Evolutionary conservation across 148 eudicot genomes (phyloP).

Genomic region (Heliosperma pusillum): DNA sequence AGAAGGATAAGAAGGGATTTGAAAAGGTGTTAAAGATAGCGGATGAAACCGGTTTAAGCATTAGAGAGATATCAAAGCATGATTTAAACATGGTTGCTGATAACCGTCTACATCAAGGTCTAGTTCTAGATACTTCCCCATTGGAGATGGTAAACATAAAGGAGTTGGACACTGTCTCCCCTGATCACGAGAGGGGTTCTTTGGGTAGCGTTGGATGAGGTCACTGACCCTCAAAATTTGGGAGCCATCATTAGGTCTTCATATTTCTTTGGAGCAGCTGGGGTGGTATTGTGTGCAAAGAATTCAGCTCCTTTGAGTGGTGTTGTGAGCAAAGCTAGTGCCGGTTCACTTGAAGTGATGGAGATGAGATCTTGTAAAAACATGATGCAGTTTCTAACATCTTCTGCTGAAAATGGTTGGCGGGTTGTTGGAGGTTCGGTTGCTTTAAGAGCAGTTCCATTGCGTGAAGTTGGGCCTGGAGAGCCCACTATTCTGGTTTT

Average conservation of each 20-base stretch:
- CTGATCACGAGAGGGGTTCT: slow-evolving; percentile 52
- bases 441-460: slow-evolving; percentile 64
- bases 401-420: slow-evolving; percentile 90
- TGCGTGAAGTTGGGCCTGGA: slow-evolving; percentile 56
- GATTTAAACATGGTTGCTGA: slow-evolving; percentile 90
- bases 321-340: slow-evolving; percentile 98
- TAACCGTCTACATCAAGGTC: slow-evolving; percentile 95
- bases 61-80: slow-evolving; percentile 77
- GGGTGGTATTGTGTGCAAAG: slow-evolving; percentile 88
- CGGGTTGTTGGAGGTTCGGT: slow-evolving; percentile 89
- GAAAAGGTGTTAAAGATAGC: slow-evolving; percentile 72
- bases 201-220: slow-evolving; percentile 97
- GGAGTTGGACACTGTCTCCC: slow-evolving; percentile 57
- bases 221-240: slow-evolving; percentile 92
- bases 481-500: slow-evolving; percentile 86
- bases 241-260: slow-evolving; percentile 92
- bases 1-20: slow-evolving; percentile 93
- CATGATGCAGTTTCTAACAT: slow-evolving; percentile 91
- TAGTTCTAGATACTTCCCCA: slow-evolving; percentile 91
- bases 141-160: slow-evolving; percentile 77
- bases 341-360: slow-evolving; percentile 87
- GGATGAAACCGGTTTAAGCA: slow-evolving; percentile 64
- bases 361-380: slow-evolving; percentile 89
- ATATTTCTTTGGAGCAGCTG: slow-evolving; percentile 89
- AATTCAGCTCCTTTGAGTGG: slow-evolving; percentile 98